Evolutionary conservation across 2,329 filamentous ascomycete species (phyloP).

Genomic region (Clonostachys byssicola): DNA sequence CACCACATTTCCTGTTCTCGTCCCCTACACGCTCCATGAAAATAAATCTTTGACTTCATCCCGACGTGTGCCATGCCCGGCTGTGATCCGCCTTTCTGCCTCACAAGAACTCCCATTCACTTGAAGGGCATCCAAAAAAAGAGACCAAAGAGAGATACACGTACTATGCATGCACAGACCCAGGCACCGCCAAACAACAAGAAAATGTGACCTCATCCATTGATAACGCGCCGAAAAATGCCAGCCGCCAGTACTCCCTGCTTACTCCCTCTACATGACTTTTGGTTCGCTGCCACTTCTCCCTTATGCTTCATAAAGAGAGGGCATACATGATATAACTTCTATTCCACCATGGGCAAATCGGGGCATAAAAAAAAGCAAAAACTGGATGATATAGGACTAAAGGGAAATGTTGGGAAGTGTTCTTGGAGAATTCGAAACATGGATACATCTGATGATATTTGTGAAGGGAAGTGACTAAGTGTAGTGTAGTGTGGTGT

Average conservation of each 20-base stretch:
- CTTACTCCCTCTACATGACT: slow-evolving; percentile 27
- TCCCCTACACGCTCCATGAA: slow-evolving; percentile 7
- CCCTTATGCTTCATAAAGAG: slow-evolving; percentile 2
- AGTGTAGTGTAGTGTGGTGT: slow-evolving; percentile 8
- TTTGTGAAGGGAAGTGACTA: slow-evolving; percentile 4
- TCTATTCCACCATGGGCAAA: slow-evolving; percentile 23
- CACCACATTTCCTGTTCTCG: not conserved
- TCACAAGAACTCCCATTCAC: slow-evolving; percentile 1
- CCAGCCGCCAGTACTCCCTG: slow-evolving; percentile 9
- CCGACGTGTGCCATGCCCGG: not conserved
- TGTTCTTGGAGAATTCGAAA: not conserved
- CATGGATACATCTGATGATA: not conserved
- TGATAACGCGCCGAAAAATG: not conserved
- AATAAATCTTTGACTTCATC: slow-evolving; percentile 3
- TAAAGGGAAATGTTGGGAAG: not conserved
- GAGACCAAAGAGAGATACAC: not conserved
- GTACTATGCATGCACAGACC: not conserved
- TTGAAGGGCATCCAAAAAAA: slow-evolving; percentile 1
- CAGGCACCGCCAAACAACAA: slow-evolving; percentile 1
- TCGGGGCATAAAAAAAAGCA: slow-evolving; percentile 3
- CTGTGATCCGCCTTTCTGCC: no score
- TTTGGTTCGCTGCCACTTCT: slow-evolving; percentile 23
- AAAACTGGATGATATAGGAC: slow-evolving; percentile 2
- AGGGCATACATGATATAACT: slow-evolving; percentile 2
- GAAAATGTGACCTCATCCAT: not conserved